A percentile compares a stretch with the other conserved stretches of the same genome.
Evolutionary conservation across 2,329 filamentous ascomycete species (phyloP).

Genomic region (Diaporthe citriasiana): DNA sequence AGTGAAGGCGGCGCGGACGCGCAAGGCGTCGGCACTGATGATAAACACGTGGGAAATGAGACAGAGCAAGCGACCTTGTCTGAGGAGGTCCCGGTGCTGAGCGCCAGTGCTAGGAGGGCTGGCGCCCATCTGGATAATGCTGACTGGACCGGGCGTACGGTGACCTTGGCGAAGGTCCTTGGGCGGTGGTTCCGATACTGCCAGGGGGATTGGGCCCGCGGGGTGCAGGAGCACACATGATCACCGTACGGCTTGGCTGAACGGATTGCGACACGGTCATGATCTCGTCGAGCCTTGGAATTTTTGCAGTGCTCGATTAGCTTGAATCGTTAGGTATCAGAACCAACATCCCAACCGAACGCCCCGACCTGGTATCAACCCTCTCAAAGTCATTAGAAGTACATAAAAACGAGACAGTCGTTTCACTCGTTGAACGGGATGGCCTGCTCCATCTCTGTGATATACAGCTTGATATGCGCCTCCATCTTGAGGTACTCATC

Average conservation of each 20-base stretch:
- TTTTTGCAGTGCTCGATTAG: constrained; percentile 35
- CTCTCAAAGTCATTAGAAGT: constrained; percentile 46
- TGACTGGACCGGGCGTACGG: constrained; percentile 70
- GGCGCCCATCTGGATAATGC: constrained; percentile 61
- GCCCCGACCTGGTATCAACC: constrained; percentile 42
- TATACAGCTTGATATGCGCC: constrained; percentile 96
- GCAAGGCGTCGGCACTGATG: constrained; percentile 31
- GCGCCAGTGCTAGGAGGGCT: constrained; percentile 63
- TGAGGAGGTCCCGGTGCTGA: constrained; percentile 73
- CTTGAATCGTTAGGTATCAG: neutral
- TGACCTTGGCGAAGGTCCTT: constrained; percentile 70
- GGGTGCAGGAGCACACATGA: neutral
- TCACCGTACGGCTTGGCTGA: neutral
- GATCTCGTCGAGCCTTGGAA: neutral
- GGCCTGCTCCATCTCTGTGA: constrained; percentile 98
- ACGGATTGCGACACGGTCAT: neutral
- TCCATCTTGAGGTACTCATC: constrained; percentile 99
- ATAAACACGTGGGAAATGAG: constrained; percentile 43
- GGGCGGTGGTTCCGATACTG: constrained; percentile 76
- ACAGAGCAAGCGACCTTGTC: constrained; percentile 52
- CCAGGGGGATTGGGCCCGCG: constrained; percentile 53
- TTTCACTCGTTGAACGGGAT: constrained; percentile 58
- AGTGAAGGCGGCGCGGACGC: constrained; percentile 30
- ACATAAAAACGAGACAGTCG: constrained; percentile 44
- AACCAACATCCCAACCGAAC: constrained; percentile 35